Conservation (phyloP, 2,329 filamentous ascomycete species). For the Cladosporium halotolerans region DNA sequence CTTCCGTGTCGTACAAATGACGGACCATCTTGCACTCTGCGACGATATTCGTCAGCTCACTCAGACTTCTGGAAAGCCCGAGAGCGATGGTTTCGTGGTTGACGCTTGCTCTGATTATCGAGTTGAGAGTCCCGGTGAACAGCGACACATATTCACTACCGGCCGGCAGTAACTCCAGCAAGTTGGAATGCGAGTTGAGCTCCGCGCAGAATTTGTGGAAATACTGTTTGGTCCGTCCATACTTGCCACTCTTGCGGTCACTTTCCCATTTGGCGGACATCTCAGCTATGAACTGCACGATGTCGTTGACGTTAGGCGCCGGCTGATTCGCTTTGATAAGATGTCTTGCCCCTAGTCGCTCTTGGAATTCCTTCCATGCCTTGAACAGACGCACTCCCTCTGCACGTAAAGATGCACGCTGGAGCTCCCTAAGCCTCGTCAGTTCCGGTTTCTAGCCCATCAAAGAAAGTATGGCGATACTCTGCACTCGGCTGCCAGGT, state of each 20-base stretch:
- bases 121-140: constrained; percentile 18
- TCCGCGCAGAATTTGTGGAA: background rate
- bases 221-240: background rate
- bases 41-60: constrained; percentile 20
- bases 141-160: constrained; percentile 22
- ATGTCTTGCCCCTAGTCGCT: background rate
- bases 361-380: constrained; percentile 10
- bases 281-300: background rate
- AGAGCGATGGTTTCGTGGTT: constrained; percentile 22
- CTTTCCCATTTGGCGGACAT: background rate
- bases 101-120: constrained; percentile 19
- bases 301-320: background rate
- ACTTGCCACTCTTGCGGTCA: background rate
- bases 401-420: background rate
- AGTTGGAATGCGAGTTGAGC: constrained; percentile 14
- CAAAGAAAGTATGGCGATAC: background rate
- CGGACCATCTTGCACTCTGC: constrained; percentile 16
- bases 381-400: background rate
- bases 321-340: background rate
- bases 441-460: background rate
- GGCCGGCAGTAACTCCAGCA: constrained; percentile 19
- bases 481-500: background rate
- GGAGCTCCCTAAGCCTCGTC: background rate
- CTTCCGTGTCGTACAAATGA: constrained; percentile 16
- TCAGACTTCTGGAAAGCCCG: constrained; percentile 16